Conservation (phyloP, 2,329 filamentous ascomycete genomes). For the Periconia macrospinosa region DNA sequence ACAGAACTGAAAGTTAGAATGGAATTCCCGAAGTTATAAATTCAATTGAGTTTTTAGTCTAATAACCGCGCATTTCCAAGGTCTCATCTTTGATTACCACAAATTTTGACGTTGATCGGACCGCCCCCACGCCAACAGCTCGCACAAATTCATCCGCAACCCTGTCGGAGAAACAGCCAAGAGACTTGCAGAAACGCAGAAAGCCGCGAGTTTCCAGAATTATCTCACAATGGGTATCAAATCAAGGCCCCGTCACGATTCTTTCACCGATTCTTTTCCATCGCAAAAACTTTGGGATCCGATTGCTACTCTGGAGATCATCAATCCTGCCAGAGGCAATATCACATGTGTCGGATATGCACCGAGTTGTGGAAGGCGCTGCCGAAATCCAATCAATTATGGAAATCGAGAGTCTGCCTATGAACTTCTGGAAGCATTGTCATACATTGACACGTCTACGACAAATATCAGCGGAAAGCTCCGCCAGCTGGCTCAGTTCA, state of each 20-base stretch:
- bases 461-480: constrained; percentile 2
- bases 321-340: constrained; percentile 2
- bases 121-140: not conserved
- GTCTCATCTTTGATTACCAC: not conserved
- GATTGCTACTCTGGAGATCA: constrained; percentile 2
- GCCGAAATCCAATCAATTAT: constrained; percentile 5
- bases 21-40: not conserved
- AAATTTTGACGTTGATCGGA: not conserved
- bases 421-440: constrained; percentile 2
- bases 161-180: not conserved
- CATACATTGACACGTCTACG: constrained; percentile 1
- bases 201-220: not conserved
- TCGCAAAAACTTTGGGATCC: constrained; percentile 6
- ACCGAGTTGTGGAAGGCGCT: constrained; percentile 4
- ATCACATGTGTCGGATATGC: constrained; percentile 9
- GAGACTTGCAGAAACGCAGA: not conserved
- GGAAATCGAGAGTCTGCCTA: constrained; percentile 5
- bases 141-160: not conserved
- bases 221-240: constrained; percentile 4
- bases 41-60: not conserved
- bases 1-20: not conserved
- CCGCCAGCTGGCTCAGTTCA: not conserved
- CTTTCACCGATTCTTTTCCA: not conserved
- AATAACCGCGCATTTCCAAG: not conserved
- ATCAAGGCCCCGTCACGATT: not conserved